Percentiles rank a stretch among this genome's conserved stretches.
Conservation (phyloP, 345 rosid genomes). For the Rubroshorea leprosula region DNA sequence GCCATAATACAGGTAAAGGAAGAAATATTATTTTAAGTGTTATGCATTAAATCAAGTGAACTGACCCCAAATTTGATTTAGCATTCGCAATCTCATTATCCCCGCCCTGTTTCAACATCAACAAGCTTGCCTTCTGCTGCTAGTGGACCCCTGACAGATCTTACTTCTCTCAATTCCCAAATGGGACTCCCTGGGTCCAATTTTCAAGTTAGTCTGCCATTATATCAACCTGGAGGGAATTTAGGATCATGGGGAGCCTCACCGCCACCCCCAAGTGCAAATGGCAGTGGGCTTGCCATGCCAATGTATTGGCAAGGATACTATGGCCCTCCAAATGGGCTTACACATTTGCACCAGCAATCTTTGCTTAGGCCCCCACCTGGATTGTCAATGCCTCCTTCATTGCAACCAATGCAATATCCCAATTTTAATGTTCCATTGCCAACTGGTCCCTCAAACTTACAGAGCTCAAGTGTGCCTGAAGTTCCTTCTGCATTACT, state of each 20-base stretch:
- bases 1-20: constrained; percentile 39
- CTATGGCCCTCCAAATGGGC: constrained; percentile 30
- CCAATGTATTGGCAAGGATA: constrained; percentile 49
- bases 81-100: constrained; percentile 36
- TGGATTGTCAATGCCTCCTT: constrained; percentile 31
- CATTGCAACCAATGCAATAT: constrained; percentile 31
- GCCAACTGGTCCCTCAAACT: constrained; percentile 20
- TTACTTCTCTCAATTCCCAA: constrained; percentile 16
- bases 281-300: constrained; percentile 31
- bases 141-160: constrained; percentile 23
- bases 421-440: constrained; percentile 18
- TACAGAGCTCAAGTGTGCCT: constrained; percentile 22
- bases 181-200: constrained; percentile 24
- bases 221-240: constrained; percentile 26
- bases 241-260: constrained; percentile 32
- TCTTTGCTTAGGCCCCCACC: constrained; percentile 29
- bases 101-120: constrained; percentile 25
- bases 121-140: constrained; percentile 28
- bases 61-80: background rate
- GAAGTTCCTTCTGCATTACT: constrained; percentile 15
- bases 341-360: constrained; percentile 29
- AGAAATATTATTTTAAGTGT: background rate
- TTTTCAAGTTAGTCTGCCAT: constrained; percentile 30
- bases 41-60: background rate
- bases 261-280: constrained; percentile 22